phyloP scores from a whole-genome alignment of 2,329 filamentous ascomycete species.

The Aspergillus tubingensis region DNA sequence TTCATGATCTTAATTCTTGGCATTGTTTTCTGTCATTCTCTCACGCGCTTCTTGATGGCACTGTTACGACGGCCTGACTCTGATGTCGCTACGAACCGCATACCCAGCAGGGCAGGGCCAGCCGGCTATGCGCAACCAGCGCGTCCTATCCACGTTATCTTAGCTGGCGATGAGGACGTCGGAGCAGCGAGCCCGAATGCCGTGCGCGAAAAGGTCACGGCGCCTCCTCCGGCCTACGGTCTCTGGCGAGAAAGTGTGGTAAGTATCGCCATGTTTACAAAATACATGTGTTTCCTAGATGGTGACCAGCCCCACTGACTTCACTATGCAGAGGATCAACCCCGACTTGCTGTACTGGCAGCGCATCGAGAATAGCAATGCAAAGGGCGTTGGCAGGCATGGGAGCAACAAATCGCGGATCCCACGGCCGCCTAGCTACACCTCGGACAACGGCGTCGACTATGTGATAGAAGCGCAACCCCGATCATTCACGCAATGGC shows the following conservation, averaged over 20 bases:
- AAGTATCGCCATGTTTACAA: slow-evolving; percentile 43
- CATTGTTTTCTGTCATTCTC: slow-evolving; percentile 77
- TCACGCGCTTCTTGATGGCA: slow-evolving; percentile 72
- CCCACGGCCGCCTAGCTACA: slow-evolving; percentile 72
- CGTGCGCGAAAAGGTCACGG: slow-evolving; percentile 55
- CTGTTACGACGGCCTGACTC: slow-evolving; percentile 50
- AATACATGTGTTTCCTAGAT: neutral
- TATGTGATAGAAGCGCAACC: slow-evolving; percentile 71
- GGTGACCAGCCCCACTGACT: slow-evolving; percentile 5
- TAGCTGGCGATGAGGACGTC: slow-evolving; percentile 73
- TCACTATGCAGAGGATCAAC: slow-evolving; percentile 63
- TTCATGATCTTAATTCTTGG: slow-evolving; percentile 72
- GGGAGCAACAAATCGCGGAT: slow-evolving; percentile 27
- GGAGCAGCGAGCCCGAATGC: slow-evolving; percentile 46
- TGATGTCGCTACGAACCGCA: slow-evolving; percentile 36
- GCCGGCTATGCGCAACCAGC: slow-evolving; percentile 70
- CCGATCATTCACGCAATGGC: slow-evolving; percentile 54
- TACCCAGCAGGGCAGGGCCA: slow-evolving; percentile 55
- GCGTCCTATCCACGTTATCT: slow-evolving; percentile 73
- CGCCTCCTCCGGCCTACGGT: slow-evolving; percentile 80
- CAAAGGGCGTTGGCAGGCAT: slow-evolving; percentile 1
- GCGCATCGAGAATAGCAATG: slow-evolving; percentile 51
- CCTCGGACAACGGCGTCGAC: slow-evolving; percentile 71
- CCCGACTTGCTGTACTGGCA: slow-evolving; percentile 82
- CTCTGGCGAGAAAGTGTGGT: slow-evolving; percentile 81